Percentiles rank a stretch among this genome's conserved stretches.
Evolutionary conservation across 176 grass and related monocot genomes (phyloP).

Genomic region (Pontederia crassipes): DNA sequence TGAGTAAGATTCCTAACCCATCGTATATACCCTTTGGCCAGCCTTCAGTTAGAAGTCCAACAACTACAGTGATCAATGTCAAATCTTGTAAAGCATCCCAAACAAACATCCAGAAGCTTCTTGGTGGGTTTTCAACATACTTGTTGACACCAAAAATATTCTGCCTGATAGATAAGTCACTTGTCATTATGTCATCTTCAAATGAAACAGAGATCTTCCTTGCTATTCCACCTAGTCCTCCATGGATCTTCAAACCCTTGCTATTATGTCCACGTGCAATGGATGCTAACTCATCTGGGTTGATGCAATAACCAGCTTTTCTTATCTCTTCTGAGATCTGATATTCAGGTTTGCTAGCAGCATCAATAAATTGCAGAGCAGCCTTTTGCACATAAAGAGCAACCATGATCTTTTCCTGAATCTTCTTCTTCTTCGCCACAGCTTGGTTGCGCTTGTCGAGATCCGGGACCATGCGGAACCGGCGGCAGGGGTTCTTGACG

Average conservation of each 20-base stretch:
- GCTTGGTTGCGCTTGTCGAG: conserved; percentile 50
- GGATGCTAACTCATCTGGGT: conserved; percentile 67
- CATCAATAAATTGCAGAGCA: conserved; percentile 89
- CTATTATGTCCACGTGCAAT: conserved; percentile 53
- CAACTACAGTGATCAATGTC: conserved; percentile 57
- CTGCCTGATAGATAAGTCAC: conserved; percentile 38
- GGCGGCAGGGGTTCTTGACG: conserved; percentile 64
- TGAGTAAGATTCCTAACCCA: conserved; percentile 74
- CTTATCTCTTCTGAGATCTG: conserved; percentile 55
- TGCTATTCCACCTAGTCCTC: conserved; percentile 50
- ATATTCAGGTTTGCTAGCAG: conserved; percentile 44
- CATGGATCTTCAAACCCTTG: conserved; percentile 50
- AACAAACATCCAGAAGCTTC: conserved; percentile 83
- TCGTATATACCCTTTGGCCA: conserved; percentile 70
- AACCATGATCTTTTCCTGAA: conserved; percentile 86
- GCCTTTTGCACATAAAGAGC: conserved; percentile 80
- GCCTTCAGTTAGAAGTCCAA: conserved; percentile 77
- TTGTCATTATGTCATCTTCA: conserved; percentile 42
- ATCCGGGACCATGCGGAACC: conserved; percentile 85
- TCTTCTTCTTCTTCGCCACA: conserved; percentile 58
- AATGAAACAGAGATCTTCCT: conserved; percentile 56
- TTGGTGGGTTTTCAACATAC: conserved; percentile 62
- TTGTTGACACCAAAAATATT: conserved; percentile 64
- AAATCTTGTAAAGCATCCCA: conserved; percentile 92
- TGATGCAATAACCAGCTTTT: conserved; percentile 53